Base-by-base conservation (phyloP, 345 rosid genomes). In the Heritiera fomes region DNA sequence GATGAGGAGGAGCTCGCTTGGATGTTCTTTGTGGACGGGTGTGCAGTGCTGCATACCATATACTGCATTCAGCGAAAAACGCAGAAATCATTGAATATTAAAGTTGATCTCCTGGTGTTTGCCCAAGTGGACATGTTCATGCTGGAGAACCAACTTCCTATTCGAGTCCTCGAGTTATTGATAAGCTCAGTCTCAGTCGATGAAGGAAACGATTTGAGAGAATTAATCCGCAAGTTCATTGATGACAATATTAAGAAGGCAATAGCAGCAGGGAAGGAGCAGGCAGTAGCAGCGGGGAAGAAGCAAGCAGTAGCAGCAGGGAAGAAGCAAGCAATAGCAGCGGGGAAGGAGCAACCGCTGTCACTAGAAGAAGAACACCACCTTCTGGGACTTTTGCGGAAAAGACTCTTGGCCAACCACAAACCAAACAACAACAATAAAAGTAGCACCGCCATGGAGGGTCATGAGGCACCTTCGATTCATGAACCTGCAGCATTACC, bases 71-170 rank as follows among this genome's bases (percentile, higher is more conserved):
- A 5, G 41, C 9, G 7, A 2, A 8, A 3, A 3, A 0, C 38
- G 4, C 18, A n/a, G 6, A 11, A 8, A 3, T 9, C 4, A 6
- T 23, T 71, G n/a, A 32, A 59, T 17, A 60, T 80, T 2, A 53
- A 52, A 20, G 40, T 3, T 41, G 52, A 65, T 17, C 10, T 20
- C 7, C 23, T 18, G 1, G 80, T 59, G 15, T 67, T 59, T 17
- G 76, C 46, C 7, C 30, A 23, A 0, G 34, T 38, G 7, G 87
- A 84, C 30, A 12, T 84, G 70, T 64, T 84, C 64, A 60, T 81
- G 76, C 75, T 81, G 1, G 84, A 84, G 68, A 82, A 81, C 10
- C 81, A 84, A 61, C 47, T 84, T 28, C 87, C 84, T 32, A 79
- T 15, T 8, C 7, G 1, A 3, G 47, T 84, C 41, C 76, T 84